These are phyloP conservation scores for Gynostemma pentaphyllum DNA, from an alignment of 306 rosid species.

Conservation along the genomic window DNA sequence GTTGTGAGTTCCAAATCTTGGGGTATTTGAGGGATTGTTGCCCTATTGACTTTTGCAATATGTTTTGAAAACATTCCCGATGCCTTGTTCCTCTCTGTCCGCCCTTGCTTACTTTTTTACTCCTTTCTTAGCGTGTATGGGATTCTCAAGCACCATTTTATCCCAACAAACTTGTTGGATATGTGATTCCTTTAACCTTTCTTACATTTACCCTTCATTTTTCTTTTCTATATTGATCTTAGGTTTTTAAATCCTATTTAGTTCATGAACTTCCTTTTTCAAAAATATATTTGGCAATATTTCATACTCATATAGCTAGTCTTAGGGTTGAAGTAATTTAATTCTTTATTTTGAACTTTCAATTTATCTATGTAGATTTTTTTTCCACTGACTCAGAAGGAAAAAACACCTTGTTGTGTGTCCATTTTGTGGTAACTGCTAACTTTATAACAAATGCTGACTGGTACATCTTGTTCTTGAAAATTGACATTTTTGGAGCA, in stretches of 20 bases:
- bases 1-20: neutral
- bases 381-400: conserved; percentile 61
- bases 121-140: neutral
- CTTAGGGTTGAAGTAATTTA: conserved; percentile 7
- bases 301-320: neutral
- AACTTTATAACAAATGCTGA: conserved; percentile 96
- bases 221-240: neutral
- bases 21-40: neutral
- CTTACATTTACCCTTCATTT: neutral
- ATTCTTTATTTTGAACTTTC: conserved; percentile 31
- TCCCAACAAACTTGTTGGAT: neutral
- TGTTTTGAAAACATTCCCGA: no score
- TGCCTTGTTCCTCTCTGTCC: neutral
- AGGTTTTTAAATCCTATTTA: neutral
- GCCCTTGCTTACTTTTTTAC: neutral
- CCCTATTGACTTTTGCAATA: no score
- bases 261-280: conserved; percentile 19
- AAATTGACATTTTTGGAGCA: conserved; percentile 99
- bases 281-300: neutral
- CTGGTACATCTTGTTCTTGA: conserved; percentile 97
- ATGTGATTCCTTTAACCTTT: neutral
- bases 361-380: conserved; percentile 6
- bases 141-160: neutral
- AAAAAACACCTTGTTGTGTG: conserved; percentile 56
- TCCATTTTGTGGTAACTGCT: conserved; percentile 88